Conservation (phyloP, 2,329 filamentous ascomycete species). For the Emydomyces testavorans region DNA sequence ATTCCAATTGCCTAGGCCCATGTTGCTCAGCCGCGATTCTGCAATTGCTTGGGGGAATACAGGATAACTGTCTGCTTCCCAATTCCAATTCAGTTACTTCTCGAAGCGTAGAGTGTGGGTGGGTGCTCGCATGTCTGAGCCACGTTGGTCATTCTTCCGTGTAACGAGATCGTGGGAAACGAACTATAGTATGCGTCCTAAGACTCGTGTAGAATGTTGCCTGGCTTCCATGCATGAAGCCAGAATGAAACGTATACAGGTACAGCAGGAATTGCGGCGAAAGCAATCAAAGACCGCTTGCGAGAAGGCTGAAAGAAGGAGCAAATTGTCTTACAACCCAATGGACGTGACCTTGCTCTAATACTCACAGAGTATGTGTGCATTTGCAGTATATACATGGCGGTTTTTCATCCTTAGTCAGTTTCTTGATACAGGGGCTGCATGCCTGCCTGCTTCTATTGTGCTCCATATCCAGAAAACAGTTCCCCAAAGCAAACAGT, state of each 20-base stretch:
- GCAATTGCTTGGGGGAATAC: background rate
- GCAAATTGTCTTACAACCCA: background rate
- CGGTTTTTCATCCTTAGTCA: background rate
- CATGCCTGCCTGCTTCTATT: constrained; percentile 2
- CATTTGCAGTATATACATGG: constrained; percentile 4
- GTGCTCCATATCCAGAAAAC: constrained; percentile 6
- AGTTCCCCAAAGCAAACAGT: background rate
- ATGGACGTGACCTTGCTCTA: background rate
- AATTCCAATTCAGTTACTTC: background rate
- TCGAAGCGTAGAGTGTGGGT: background rate
- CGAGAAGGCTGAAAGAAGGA: background rate
- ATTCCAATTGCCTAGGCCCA: background rate
- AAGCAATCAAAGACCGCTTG: no score
- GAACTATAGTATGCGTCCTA: constrained; percentile 7
- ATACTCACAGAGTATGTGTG: background rate
- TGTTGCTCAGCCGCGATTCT: background rate
- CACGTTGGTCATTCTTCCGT: constrained; percentile 1
- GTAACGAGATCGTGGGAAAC: constrained; percentile 6
- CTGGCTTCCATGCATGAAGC: background rate
- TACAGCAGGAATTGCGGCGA: no score
- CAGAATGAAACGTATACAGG: background rate
- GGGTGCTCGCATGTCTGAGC: constrained; percentile 9
- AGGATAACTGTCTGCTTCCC: background rate
- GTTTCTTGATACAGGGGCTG: background rate
- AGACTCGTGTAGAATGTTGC: background rate